phyloP scores from a whole-genome alignment of 2,329 filamentous ascomycete species.

The Cladophialophora bantiana region DNA sequence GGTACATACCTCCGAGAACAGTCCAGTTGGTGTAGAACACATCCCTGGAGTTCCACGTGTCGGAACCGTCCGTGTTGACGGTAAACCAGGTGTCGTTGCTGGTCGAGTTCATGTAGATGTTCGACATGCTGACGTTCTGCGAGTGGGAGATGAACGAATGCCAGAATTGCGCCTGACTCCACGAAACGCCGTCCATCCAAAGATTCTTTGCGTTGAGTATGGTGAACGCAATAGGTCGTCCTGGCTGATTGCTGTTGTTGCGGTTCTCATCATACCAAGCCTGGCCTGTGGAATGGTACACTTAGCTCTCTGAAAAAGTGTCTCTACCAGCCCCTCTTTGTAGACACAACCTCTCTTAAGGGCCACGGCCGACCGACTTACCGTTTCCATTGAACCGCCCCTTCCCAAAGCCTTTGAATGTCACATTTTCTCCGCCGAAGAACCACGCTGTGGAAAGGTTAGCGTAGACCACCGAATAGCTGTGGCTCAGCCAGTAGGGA shows the following conservation, averaged over 20 bases:
- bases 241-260: slow-evolving; percentile 30
- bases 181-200: slow-evolving; percentile 57
- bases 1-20: slow-evolving; percentile 45
- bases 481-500: slow-evolving; percentile 71
- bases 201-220: slow-evolving; percentile 30
- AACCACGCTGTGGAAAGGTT: slow-evolving; percentile 73
- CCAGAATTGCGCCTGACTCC: slow-evolving; percentile 68
- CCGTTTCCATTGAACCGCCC: slow-evolving; percentile 69
- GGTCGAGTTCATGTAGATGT: slow-evolving; percentile 66
- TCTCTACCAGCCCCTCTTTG: too few relatives aligned
- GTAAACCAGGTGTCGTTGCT: slow-evolving; percentile 62
- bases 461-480: slow-evolving; percentile 70
- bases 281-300: slow-evolving; percentile 49
- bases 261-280: slow-evolving; percentile 53
- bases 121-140: slow-evolving; percentile 67
- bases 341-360: too few relatives aligned
- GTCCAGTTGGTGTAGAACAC: slow-evolving; percentile 72
- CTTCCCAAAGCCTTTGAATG: slow-evolving; percentile 67
- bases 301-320: too few relatives aligned
- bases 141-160: slow-evolving; percentile 72
- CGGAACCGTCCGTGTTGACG: slow-evolving; percentile 70
- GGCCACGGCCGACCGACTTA: background rate
- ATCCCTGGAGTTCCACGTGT: slow-evolving; percentile 62
- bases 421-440: slow-evolving; percentile 70
- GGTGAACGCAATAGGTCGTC: slow-evolving; percentile 26